These are phyloP conservation scores for Thinopyrum elongatum DNA, from an alignment of 176 grass and related monocot species.

Conservation along the genomic window DNA sequence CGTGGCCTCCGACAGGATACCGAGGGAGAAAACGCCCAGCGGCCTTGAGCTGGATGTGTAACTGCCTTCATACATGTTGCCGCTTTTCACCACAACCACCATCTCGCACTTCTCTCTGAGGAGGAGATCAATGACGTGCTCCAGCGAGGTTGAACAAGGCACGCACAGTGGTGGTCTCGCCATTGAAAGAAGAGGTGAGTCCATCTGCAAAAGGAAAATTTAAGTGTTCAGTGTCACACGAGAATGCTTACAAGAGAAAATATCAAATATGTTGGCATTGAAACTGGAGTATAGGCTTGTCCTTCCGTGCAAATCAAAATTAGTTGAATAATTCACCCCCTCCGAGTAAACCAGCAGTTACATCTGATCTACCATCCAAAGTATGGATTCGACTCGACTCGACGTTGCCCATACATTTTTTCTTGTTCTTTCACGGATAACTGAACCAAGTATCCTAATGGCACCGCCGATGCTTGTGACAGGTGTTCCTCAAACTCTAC, in stretches of 20 bases:
- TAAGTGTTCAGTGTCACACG: not conserved
- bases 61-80: conserved; percentile 58
- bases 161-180: conserved; percentile 64
- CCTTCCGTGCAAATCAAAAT: too few relatives aligned
- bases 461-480: not conserved
- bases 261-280: not conserved
- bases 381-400: not conserved
- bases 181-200: conserved; percentile 68
- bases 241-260: not conserved
- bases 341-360: not conserved
- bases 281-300: not conserved
- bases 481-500: not conserved
- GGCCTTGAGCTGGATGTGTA: conserved; percentile 69
- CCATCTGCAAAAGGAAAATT: conserved; percentile 44
- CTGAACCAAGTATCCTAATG: not conserved
- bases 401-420: not conserved
- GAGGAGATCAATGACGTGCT: conserved; percentile 67
- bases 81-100: conserved; percentile 63
- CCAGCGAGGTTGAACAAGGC: conserved; percentile 57
- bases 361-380: not conserved
- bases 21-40: conserved; percentile 62
- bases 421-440: not conserved
- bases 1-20: conserved; percentile 38
- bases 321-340: not conserved
- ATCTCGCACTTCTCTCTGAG: conserved; percentile 62